phyloP scores from a whole-genome alignment of 1,139 yeast genomes.

The Magnusiomyces fungicola region DNA sequence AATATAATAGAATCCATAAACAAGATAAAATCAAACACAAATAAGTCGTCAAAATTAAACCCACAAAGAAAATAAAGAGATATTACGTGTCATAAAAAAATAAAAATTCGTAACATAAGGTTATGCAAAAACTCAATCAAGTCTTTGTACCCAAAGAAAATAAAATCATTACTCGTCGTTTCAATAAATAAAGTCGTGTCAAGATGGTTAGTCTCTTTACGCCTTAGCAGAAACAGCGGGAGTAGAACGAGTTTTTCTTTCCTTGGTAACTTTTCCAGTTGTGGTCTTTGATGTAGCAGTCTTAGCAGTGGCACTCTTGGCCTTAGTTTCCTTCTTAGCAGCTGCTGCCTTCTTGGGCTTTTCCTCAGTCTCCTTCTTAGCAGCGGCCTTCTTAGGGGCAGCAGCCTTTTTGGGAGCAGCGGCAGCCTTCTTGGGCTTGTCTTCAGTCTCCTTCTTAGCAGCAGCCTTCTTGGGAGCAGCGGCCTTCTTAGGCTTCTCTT shows the following conservation, averaged over 20 bases:
- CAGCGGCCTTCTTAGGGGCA: slow-evolving; percentile 26
- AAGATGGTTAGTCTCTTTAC: background rate
- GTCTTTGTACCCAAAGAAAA: background rate
- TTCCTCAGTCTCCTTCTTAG: slow-evolving; percentile 22
- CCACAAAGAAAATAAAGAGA: background rate
- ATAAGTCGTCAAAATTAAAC: background rate
- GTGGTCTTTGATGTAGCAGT: slow-evolving; percentile 19
- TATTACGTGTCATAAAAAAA: background rate
- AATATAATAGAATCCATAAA: background rate
- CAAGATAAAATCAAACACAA: background rate
- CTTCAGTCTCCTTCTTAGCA: slow-evolving; percentile 21
- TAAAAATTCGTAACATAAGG: background rate
- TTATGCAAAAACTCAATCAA: background rate
- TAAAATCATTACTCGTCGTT: background rate
- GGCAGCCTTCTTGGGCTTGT: slow-evolving; percentile 21
- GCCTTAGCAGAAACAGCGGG: background rate
- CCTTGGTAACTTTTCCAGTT: slow-evolving; percentile 1
- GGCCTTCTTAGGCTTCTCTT: too few species aligned
- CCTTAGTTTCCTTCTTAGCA: slow-evolving; percentile 21
- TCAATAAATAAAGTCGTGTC: background rate
- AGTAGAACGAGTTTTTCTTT: slow-evolving; percentile 2
- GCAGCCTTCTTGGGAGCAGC: slow-evolving; percentile 24
- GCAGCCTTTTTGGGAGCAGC: too few species aligned
- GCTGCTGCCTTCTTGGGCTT: slow-evolving; percentile 18
- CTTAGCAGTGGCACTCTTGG: slow-evolving; percentile 27